phyloP scores from a whole-genome alignment of 345 rosid genomes.

The Noccaea bulbosa region DNA sequence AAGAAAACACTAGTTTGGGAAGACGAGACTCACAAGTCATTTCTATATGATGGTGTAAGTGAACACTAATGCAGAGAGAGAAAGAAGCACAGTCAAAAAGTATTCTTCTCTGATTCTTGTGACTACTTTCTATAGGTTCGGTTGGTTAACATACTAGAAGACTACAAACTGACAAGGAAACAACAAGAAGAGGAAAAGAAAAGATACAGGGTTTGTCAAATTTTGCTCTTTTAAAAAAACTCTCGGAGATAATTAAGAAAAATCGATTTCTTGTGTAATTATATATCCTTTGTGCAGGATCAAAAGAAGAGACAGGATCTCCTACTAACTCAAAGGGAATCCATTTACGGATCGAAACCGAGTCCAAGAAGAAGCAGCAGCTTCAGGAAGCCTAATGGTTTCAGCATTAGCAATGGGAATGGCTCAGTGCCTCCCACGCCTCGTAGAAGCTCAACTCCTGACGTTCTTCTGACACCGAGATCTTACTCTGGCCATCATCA shows the following conservation, averaged over 20 bases:
- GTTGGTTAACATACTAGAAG: slow-evolving; percentile 78
- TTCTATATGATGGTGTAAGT: slow-evolving; percentile 93
- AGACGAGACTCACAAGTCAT: slow-evolving; percentile 58
- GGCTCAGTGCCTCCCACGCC: slow-evolving; percentile 92
- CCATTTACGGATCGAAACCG: slow-evolving; percentile 90
- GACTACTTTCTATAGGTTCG: slow-evolving; percentile 57
- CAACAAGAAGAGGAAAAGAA: slow-evolving; percentile 89
- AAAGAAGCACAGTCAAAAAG: not conserved
- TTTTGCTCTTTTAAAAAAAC: not conserved
- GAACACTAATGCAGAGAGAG: slow-evolving; percentile 5
- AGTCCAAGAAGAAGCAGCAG: slow-evolving; percentile 89
- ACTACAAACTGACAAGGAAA: slow-evolving; percentile 80
- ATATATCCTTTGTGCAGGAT: slow-evolving; percentile 52
- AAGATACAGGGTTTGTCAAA: slow-evolving; percentile 68
- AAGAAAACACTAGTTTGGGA: slow-evolving; percentile 83
- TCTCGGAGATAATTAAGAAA: not conserved
- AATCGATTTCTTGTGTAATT: not conserved
- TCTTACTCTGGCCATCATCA: slow-evolving; percentile 67
- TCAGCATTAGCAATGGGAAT: slow-evolving; percentile 68
- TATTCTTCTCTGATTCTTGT: slow-evolving; percentile 20
- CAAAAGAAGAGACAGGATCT: slow-evolving; percentile 98
- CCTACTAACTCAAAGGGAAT: slow-evolving; percentile 78
- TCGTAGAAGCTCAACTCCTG: slow-evolving; percentile 88
- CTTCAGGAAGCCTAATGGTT: slow-evolving; percentile 80
- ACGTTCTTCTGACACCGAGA: slow-evolving; percentile 77